Conservation (phyloP, 139 green algal species). For the Desmodesmus armatus region DNA sequence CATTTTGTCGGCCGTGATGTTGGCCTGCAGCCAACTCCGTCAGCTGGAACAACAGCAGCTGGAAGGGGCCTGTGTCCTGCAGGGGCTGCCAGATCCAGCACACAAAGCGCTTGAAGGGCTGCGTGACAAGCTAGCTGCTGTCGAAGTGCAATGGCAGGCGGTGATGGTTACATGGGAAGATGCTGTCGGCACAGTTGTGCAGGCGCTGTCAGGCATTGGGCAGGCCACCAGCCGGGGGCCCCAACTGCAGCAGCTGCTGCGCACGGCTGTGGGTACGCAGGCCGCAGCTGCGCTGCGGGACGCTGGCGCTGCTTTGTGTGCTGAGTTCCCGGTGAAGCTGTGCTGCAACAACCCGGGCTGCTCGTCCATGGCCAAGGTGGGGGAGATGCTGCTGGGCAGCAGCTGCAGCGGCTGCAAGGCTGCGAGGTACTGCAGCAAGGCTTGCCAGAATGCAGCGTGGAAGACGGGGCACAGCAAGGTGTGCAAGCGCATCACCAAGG, state of each 20-base stretch:
- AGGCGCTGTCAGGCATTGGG: not conserved
- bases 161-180: not conserved
- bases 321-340: no score
- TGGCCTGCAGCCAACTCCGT: no score
- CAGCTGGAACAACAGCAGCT: no score
- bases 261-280: not conserved
- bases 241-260: not conserved
- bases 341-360: no score
- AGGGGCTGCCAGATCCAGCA: not conserved
- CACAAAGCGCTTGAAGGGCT: not conserved
- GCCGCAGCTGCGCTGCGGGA: not conserved
- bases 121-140: not conserved
- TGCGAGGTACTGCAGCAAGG: constrained; percentile 4
- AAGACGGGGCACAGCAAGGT: no score
- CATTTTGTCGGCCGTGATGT: no score
- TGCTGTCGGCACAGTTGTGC: not conserved
- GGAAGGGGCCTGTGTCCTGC: no score
- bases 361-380: no score
- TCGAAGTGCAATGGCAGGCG: not conserved
- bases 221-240: not conserved
- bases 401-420: no score
- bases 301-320: not conserved
- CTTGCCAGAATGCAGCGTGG: not conserved
- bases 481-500: no score
- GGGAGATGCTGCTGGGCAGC: no score